phyloP scores from a whole-genome alignment of 2,329 filamentous ascomycete genomes.

The Fonsecaea multimorphosa region DNA sequence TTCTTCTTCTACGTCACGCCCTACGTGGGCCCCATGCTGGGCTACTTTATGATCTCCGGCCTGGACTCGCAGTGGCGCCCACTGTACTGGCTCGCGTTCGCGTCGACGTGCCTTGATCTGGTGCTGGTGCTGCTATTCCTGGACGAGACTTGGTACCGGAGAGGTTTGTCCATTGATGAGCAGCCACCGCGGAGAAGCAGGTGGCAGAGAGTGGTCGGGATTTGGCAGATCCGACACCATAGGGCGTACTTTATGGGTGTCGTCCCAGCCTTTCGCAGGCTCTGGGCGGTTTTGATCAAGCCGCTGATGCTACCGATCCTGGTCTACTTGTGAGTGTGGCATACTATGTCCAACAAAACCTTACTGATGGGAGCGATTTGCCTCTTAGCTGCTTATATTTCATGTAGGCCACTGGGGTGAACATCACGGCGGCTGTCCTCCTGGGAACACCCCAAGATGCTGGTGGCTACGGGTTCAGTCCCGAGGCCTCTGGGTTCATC shows the following conservation, averaged over 20 bases:
- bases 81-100: neutral
- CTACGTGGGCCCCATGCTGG: neutral
- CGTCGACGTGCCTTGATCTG: neutral
- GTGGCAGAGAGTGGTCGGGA: neutral
- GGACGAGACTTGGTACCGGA: constrained; percentile 6
- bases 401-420: constrained; percentile 15
- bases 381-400: neutral
- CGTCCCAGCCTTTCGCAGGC: neutral
- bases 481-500: constrained; percentile 4
- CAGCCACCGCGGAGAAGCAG: neutral
- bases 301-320: constrained; percentile 4
- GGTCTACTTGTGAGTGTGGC: constrained; percentile 3
- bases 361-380: neutral
- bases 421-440: constrained; percentile 9
- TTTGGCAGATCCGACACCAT: constrained; percentile 3
- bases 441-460: neutral
- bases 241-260: neutral
- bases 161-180: neutral
- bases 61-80: neutral
- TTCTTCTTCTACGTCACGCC: neutral
- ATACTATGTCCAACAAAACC: neutral
- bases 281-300: neutral
- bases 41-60: neutral
- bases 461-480: constrained; percentile 17
- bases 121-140: neutral